These are phyloP conservation scores for Staphylotrichum longicolle DNA, from an alignment of 495 filamentous ascomycete species.

Conservation along the genomic window DNA sequence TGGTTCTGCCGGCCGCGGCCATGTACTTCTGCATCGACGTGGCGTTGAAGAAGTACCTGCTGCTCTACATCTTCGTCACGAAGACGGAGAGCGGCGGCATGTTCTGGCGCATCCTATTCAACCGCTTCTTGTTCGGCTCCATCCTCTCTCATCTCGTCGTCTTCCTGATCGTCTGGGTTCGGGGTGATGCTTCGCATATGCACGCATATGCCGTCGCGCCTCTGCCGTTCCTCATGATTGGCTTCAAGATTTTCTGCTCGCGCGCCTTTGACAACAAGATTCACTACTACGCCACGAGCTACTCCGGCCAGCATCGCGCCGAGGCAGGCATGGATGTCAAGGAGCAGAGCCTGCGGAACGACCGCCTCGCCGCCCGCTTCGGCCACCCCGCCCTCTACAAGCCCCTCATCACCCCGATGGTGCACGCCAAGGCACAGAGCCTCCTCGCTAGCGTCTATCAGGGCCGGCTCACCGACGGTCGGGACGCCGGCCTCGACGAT, in stretches of 20 bases:
- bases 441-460: constrained; percentile 76
- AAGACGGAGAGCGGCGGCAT: constrained; percentile 95
- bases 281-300: constrained; percentile 68
- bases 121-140: constrained; percentile 81
- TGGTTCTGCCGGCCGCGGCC: constrained; percentile 85
- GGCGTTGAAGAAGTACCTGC: constrained; percentile 89
- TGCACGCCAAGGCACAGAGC: constrained; percentile 83
- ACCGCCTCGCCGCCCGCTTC: constrained; percentile 77
- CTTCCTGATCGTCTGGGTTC: constrained; percentile 67
- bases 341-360: constrained; percentile 50
- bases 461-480: constrained; percentile 65
- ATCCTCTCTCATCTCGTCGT: constrained; percentile 77
- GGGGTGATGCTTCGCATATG: constrained; percentile 52
- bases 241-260: constrained; percentile 84
- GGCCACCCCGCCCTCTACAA: constrained; percentile 89
- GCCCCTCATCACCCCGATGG: constrained; percentile 91
- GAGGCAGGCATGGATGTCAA: constrained; percentile 43
- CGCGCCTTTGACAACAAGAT: constrained; percentile 71
- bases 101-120: constrained; percentile 89
- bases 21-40: constrained; percentile 87
- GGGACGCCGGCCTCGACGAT: constrained; percentile 53
- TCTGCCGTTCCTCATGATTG: constrained; percentile 73
- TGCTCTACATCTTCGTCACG: constrained; percentile 92
- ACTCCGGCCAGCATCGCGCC: constrained; percentile 55
- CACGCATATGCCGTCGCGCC: constrained; percentile 67